A percentile compares a stretch with the other conserved stretches of the same genome.
phyloP scores from a whole-genome alignment of 2,329 filamentous ascomycete genomes.

The Neopestalotiopsis clavispora region DNA sequence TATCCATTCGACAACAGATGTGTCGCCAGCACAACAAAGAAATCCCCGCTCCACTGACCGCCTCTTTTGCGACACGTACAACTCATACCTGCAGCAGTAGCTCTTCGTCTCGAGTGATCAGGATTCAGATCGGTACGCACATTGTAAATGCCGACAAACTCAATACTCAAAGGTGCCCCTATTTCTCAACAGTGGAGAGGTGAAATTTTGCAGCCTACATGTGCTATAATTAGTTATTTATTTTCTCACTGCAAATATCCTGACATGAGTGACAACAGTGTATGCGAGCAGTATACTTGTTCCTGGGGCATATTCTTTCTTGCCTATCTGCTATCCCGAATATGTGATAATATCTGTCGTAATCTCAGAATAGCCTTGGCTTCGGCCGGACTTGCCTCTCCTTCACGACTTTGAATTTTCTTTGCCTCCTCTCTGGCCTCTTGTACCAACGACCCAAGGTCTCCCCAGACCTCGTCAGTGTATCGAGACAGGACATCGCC shows the following conservation, averaged over 20 bases:
- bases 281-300: neutral
- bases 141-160: neutral
- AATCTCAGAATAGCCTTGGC: slow-evolving; percentile 43
- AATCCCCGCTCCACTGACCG: neutral
- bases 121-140: neutral
- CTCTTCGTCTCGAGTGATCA: neutral
- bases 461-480: slow-evolving; percentile 72
- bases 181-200: neutral
- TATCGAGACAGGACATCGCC: slow-evolving; percentile 60
- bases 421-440: slow-evolving; percentile 63
- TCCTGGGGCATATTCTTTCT: neutral
- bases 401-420: slow-evolving; percentile 32
- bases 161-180: neutral
- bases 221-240: neutral
- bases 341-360: slow-evolving; percentile 44
- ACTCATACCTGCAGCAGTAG: slow-evolving; percentile 1
- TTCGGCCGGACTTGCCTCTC: slow-evolving; percentile 28
- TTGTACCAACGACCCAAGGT: slow-evolving; percentile 58
- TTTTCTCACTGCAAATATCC: neutral
- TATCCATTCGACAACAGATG: neutral
- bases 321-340: slow-evolving; percentile 32
- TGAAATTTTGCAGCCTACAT: neutral
- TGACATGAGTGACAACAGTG: neutral
- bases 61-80: neutral
- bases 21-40: neutral